Evolutionary conservation across 2,329 filamentous ascomycete species (phyloP), one percentile per base, ranked within the genome.

Genomic region (Epichloe typhina): DNA sequence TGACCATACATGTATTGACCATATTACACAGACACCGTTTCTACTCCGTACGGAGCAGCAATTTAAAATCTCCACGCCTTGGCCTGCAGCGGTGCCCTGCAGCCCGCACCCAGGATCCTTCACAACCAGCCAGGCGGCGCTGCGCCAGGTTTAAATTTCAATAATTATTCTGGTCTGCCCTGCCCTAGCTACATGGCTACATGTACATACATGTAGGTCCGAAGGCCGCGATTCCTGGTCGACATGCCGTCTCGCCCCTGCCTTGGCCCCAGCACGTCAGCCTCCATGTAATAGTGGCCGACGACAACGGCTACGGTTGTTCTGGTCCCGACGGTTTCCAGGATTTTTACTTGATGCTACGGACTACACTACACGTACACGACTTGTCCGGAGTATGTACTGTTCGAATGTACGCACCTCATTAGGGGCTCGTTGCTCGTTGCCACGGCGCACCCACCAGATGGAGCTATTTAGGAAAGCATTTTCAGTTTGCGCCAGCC

Each of bases 121-220:
- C 13, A 26, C 41, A 47, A 52, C 47, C 51, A 46, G 26, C 43
- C 42, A 42, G 47, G 51, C 47, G 51, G 47, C 43, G 31, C 51
- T 40, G 38, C 43, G 31, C 51, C 35, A 37, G 37, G 41, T 23
- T 19, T 2, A 21, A 35, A 15, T 41, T 35, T 33, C 17, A 21
- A 39, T 33, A 15, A 31, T 26, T 7, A 11, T n/a, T 44, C 26
- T 43, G 38, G 47, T 42, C n/a, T n/a, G n/a, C n/a, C n/a, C 26
- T 15, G 47, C 15, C 35, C 21, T 11, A 33, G 33, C 21, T 11
- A 17, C 17, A 17, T 17, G n/a, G n/a, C n/a, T n/a, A n/a, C n/a
- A n/a, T n/a, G n/a, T n/a, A n/a, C n/a, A 17, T 17, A 17, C 17
- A 17, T 17, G 17, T 17, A 35, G 40, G 47, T 40, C 45, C 45